Conservation (phyloP, 768 basidiomycete species). For the Steccherinum ochraceum region DNA sequence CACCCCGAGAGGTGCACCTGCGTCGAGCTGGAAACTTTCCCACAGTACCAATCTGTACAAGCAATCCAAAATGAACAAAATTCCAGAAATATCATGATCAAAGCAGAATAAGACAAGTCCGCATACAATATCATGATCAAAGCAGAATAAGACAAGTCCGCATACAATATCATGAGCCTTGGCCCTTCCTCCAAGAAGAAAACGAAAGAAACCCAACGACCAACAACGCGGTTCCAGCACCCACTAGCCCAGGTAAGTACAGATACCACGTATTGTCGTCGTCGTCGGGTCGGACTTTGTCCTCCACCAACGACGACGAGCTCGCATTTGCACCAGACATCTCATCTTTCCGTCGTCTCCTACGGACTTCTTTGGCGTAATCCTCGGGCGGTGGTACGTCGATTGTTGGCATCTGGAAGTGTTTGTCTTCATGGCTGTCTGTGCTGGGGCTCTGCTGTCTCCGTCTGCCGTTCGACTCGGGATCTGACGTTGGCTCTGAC, state of each 20-base stretch:
- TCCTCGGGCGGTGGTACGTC: conserved; percentile 31
- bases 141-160: background rate
- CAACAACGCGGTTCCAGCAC: conserved; percentile 77
- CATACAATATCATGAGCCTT: conserved; percentile 13
- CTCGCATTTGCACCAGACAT: conserved; percentile 4
- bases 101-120: background rate
- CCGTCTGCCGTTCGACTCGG: conserved; percentile 1
- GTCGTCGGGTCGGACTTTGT: conserved; percentile 39
- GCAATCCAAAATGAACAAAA: too few relatives aligned
- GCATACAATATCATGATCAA: background rate
- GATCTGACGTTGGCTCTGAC: conserved; percentile 5
- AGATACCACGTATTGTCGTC: conserved; percentile 75
- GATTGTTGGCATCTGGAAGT: conserved; percentile 63
- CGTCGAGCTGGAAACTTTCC: too few relatives aligned
- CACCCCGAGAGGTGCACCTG: too few relatives aligned
- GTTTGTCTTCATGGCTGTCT: conserved; percentile 9
- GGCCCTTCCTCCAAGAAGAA: conserved; percentile 38
- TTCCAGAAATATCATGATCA: background rate
- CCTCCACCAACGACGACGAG: conserved; percentile 41
- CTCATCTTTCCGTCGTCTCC: conserved; percentile 14
- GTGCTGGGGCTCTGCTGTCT: conserved; percentile 2
- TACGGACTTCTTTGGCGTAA: conserved; percentile 11
- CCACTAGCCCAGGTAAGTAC: conserved; percentile 72
- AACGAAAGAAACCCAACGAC: conserved; percentile 76
- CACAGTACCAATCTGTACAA: too few relatives aligned